Percentiles rank a stretch among this genome's conserved stretches.
These are phyloP conservation scores for Cubamyces lactineus DNA, from an alignment of 768 basidiomycete genomes.

Conservation along the genomic window DNA sequence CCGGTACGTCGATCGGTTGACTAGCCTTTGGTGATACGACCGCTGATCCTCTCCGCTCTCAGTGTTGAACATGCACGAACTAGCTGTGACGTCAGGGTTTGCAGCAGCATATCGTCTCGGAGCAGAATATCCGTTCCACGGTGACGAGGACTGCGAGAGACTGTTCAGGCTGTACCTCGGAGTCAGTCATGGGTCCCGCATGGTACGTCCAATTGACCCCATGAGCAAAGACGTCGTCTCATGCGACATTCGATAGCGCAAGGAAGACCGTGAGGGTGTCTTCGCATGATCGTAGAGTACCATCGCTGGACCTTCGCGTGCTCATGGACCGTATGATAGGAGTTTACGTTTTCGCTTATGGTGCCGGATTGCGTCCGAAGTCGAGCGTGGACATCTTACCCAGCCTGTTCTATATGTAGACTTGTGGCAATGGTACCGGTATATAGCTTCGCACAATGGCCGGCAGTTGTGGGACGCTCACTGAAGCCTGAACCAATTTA, in stretches of 20 bases:
- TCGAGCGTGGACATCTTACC: too few relatives aligned
- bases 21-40: background rate
- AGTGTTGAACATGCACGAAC: constrained; percentile 42
- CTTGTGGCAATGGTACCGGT: too few relatives aligned
- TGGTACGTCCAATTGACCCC: constrained; percentile 26
- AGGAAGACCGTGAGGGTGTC: constrained; percentile 32
- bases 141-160: constrained; percentile 35
- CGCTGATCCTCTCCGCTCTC: background rate
- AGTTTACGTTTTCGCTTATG: too few relatives aligned
- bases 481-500: too few relatives aligned
- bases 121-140: constrained; percentile 36
- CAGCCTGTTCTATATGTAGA: too few relatives aligned
- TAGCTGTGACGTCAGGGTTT: constrained; percentile 45
- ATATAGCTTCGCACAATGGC: too few relatives aligned
- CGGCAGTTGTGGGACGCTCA: too few relatives aligned
- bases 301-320: too few relatives aligned
- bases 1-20: constrained; percentile 25
- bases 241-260: constrained; percentile 24
- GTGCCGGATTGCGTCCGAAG: too few relatives aligned
- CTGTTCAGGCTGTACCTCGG: constrained; percentile 36
- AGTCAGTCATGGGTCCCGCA: constrained; percentile 32
- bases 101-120: constrained; percentile 43
- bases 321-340: too few relatives aligned
- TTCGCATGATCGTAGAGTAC: constrained; percentile 13
- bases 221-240: background rate